Conservation (phyloP, 768 basidiomycete species). For the Mycena indigotica region DNA sequence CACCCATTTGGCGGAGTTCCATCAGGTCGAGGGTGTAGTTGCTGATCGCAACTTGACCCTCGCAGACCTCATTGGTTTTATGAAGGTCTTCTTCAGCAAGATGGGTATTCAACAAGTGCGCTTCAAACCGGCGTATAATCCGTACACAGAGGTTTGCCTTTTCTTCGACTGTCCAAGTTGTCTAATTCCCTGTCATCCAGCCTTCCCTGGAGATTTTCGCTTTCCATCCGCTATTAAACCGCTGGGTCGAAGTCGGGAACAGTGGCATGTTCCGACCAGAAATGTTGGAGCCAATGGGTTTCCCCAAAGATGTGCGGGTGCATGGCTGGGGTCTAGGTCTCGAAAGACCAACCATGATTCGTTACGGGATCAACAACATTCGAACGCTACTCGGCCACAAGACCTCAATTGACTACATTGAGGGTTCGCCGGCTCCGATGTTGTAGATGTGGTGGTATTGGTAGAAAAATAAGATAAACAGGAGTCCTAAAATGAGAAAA, state of each 20-base stretch:
- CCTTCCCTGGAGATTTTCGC: conserved; percentile 98
- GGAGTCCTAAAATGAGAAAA: conserved; percentile 72
- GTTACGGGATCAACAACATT: conserved; percentile 97
- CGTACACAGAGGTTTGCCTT: conserved; percentile 82
- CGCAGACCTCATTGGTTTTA: conserved; percentile 96
- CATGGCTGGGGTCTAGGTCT: conserved; percentile 96
- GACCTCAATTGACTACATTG: conserved; percentile 85
- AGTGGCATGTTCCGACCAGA: conserved; percentile 99
- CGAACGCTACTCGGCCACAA: conserved; percentile 97
- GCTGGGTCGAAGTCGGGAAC: conserved; percentile 98
- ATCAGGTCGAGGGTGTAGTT: conserved; percentile 99
- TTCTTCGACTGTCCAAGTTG: not conserved
- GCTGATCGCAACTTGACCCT: conserved; percentile 91
- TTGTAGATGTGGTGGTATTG: conserved; percentile 59
- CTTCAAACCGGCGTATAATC: conserved; percentile 99
- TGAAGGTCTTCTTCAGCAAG: conserved; percentile 97
- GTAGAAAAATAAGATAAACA: conserved; percentile 6
- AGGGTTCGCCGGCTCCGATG: conserved; percentile 87
- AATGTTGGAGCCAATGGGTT: conserved; percentile 99
- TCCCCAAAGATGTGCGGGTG: conserved; percentile 94
- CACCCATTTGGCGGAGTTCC: conserved; percentile 98
- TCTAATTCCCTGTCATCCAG: conserved; percentile 38
- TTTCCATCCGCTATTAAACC: conserved; percentile 90
- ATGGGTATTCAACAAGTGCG: conserved; percentile 93
- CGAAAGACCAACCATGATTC: conserved; percentile 98